Evolutionary conservation across 192 early-diverging fungal species (phyloP).

Genomic region (Oehlia diaphana): DNA sequence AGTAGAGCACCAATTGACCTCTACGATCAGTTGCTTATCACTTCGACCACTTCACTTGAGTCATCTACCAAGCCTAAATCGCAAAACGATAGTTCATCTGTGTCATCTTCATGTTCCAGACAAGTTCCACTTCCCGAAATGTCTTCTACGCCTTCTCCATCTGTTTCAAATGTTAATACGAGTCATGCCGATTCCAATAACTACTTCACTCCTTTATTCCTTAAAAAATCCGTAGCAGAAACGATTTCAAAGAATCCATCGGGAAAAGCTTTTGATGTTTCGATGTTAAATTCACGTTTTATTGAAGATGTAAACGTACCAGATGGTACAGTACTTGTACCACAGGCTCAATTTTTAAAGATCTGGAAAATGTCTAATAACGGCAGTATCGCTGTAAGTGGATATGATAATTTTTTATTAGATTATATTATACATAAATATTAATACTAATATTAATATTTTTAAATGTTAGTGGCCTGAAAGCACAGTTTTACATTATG

Average conservation of each 20-base stretch:
- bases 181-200: neutral
- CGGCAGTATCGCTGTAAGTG: constrained; percentile 35
- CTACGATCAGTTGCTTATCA: neutral
- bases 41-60: too few species aligned
- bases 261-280: neutral
- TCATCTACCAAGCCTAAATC: neutral
- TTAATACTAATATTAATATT: neutral
- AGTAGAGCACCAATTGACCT: constrained; percentile 2
- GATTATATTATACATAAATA: neutral
- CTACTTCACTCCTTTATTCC: neutral
- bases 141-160: neutral
- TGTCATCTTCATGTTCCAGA: too few species aligned
- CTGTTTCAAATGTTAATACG: neutral
- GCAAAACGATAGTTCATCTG: too few species aligned
- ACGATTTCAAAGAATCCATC: neutral
- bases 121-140: neutral
- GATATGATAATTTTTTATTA: neutral
- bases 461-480: constrained; percentile 55
- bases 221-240: neutral
- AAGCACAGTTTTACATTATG: constrained; percentile 54
- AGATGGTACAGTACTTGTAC: constrained; percentile 56
- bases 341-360: constrained; percentile 62
- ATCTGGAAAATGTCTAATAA: constrained; percentile 71
- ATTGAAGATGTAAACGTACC: constrained; percentile 69
- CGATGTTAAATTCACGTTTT: constrained; percentile 41